Evolutionary conservation across 1,139 yeast genomes (phyloP), one percentile per base, ranked within the genome.

Genomic region (Oligophagozyma castellii): DNA sequence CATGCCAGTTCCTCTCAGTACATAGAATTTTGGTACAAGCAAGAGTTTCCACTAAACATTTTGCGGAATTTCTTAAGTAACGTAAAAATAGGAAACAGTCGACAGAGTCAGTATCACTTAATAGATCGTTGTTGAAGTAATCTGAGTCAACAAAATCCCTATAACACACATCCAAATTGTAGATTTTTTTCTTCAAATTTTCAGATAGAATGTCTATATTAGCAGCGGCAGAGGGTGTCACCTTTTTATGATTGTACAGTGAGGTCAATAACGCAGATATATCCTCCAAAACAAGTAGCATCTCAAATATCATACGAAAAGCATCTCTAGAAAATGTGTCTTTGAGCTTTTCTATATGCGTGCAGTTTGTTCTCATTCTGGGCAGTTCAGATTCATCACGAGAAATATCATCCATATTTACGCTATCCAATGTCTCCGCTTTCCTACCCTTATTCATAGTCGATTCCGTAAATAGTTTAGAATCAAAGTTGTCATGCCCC

Each of bases 11-110:
- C 4, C 53, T 36, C 12, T 41, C 40, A 3, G 34, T 22, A 14
- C 43, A 40, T 4, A 53, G 24, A 6, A 31, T 33, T 5, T 27
- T n/a, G 11, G 46, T 33, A 5, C 38, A 32, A 3, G 40, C 40
- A 2, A 46, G 29, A 0, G 52, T 41, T 2, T 38, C 30, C 2
- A 56, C 28, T 14, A 57, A 27, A 34, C 46, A 38, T 16, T 55
- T 53, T 1, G 63, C 57, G 3, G 58, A 40, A 32, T 56, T 61
- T 34, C 64, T 46, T 8, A 56, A 33, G 26, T 56, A 57, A 30
- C 62, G 42, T 7, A 58, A 30, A 28, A 55, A 55, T 7, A 58
- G 35, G 32, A 59, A 57, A 21, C 55, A 46, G 28, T 55, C 48
- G 16, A 54, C 53, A 19, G 53, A 47, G 2, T 51, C 44, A 13